These are phyloP conservation scores for Calonectria pseudoreteaudii DNA, from an alignment of 2,329 filamentous ascomycete genomes.

Conservation along the genomic window DNA sequence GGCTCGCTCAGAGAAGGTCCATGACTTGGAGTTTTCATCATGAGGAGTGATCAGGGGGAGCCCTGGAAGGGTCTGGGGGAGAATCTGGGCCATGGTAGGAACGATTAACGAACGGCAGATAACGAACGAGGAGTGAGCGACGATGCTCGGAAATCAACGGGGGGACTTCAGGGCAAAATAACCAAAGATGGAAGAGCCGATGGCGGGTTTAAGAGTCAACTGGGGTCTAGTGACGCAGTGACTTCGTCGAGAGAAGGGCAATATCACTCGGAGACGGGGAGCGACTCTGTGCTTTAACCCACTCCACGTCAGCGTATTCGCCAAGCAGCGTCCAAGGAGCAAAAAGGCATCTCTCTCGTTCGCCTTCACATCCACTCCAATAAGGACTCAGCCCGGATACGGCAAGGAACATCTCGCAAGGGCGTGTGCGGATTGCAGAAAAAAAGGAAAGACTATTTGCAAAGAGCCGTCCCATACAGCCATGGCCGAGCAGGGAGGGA, in stretches of 20 bases:
- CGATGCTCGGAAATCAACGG: slow-evolving; percentile 21
- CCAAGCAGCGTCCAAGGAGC: slow-evolving; percentile 30
- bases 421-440: slow-evolving; percentile 28
- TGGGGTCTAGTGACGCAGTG: slow-evolving; percentile 16
- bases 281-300: slow-evolving; percentile 19
- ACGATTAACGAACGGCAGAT: slow-evolving; percentile 35
- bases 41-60: slow-evolving; percentile 37
- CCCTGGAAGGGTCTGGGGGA: slow-evolving; percentile 37
- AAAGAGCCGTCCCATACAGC: slow-evolving; percentile 28
- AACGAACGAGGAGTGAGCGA: slow-evolving; percentile 36
- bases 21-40: slow-evolving; percentile 36
- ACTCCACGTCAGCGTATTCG: slow-evolving; percentile 30
- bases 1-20: slow-evolving; percentile 34
- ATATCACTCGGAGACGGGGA: slow-evolving; percentile 27
- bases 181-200: slow-evolving; percentile 26
- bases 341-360: slow-evolving; percentile 4
- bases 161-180: slow-evolving; percentile 35
- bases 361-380: slow-evolving; percentile 15
- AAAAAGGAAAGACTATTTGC: slow-evolving; percentile 18
- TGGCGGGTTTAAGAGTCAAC: slow-evolving; percentile 13
- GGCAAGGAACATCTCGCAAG: slow-evolving; percentile 16
- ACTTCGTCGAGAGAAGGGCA: slow-evolving; percentile 25
- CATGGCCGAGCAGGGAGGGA: slow-evolving; percentile 27
- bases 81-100: slow-evolving; percentile 43
- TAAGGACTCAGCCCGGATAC: slow-evolving; percentile 25